These are phyloP conservation scores for Gleditsia sinensis DNA, from an alignment of 306 rosid species.

Conservation along the genomic window DNA sequence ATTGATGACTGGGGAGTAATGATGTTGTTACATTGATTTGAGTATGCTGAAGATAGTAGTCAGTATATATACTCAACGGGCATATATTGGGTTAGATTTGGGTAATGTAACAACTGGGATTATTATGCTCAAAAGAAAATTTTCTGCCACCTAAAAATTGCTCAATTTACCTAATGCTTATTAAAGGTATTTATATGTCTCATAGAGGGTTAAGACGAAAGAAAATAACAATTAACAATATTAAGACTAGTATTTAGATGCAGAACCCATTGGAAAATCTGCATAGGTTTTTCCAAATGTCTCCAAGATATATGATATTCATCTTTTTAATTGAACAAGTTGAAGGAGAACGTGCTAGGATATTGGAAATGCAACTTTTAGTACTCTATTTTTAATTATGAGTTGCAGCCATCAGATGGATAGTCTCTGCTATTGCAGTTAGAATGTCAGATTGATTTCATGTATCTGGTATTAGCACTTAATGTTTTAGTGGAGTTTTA, in stretches of 20 bases:
- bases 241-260: not conserved
- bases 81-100: constrained; percentile 3
- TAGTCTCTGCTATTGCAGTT: constrained; percentile 16
- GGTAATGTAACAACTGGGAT: not conserved
- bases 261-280: not conserved
- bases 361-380: not conserved
- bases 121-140: not conserved
- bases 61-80: not conserved
- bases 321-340: not conserved
- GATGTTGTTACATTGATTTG: not conserved
- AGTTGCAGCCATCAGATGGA: not conserved
- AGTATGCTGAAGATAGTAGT: not conserved
- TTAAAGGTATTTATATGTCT: not conserved
- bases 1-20: not conserved
- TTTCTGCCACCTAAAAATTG: not conserved
- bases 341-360: not conserved
- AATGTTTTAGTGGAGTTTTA: constrained; percentile 15
- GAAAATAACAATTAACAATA: constrained; percentile 1
- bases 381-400: not conserved
- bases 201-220: not conserved
- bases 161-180: not conserved
- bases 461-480: constrained; percentile 13
- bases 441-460: constrained; percentile 18
- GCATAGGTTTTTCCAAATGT: not conserved
- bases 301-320: not conserved